These are phyloP conservation scores for Kazachstania sp. DNA, from an alignment of 1,139 yeast species.

Conservation along the genomic window DNA sequence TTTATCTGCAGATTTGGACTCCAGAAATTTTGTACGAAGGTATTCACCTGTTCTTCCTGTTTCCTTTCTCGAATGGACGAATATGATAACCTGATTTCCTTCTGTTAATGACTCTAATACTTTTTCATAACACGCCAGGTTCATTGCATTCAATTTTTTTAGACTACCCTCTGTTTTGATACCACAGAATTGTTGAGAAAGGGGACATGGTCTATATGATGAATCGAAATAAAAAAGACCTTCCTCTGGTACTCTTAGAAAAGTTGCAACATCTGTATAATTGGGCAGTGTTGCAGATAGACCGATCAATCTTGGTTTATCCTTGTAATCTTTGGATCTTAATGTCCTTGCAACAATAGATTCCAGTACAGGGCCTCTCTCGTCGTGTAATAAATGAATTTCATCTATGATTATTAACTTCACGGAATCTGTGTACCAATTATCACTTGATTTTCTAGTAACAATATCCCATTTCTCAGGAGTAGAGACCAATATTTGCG, in stretches of 20 bases:
- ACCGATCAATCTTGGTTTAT: conserved; percentile 61
- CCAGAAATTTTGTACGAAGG: conserved; percentile 53
- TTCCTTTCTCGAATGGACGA: conserved; percentile 92
- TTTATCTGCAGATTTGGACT: conserved; percentile 43
- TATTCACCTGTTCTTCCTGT: conserved; percentile 77
- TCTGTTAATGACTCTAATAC: conserved; percentile 56
- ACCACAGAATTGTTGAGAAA: conserved; percentile 82
- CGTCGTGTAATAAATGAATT: conserved; percentile 86
- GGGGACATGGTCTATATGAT: conserved; percentile 83
- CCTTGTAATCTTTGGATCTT: conserved; percentile 36
- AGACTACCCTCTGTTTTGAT: conserved; percentile 78
- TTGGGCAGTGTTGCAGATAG: conserved; percentile 93
- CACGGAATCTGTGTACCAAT: conserved; percentile 54
- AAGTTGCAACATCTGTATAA: conserved; percentile 77
- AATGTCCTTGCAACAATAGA: conserved; percentile 72
- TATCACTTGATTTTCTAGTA: conserved; percentile 67
- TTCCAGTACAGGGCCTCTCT: conserved; percentile 91
- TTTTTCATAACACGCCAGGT: conserved; percentile 85
- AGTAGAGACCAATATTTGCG: conserved; percentile 84
- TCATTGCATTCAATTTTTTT: conserved; percentile 73
- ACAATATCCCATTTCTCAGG: conserved; percentile 98
- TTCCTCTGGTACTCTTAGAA: conserved; percentile 56
- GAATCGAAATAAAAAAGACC: conserved; percentile 68
- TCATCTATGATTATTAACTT: conserved; percentile 82
- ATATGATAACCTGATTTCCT: conserved; percentile 68